Evolutionary conservation across 768 basidiomycete genomes (phyloP).

Genomic region (Panellus pusillus): DNA sequence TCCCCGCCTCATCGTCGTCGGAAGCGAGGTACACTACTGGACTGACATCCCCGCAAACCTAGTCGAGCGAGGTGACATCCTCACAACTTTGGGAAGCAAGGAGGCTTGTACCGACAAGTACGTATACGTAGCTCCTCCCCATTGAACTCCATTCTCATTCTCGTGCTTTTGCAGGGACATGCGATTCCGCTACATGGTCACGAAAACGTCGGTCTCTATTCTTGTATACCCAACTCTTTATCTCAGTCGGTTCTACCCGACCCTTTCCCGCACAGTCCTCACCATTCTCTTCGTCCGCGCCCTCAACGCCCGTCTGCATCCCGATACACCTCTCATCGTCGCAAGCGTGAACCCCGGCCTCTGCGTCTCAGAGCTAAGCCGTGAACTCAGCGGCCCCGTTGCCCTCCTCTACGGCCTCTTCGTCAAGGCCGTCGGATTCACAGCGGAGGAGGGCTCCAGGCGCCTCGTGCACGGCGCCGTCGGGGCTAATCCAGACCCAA

Average conservation of each 20-base stretch:
- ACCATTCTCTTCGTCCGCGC: slow-evolving; percentile 21
- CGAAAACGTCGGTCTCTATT: slow-evolving; percentile 12
- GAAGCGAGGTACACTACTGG: slow-evolving; percentile 27
- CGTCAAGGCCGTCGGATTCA: slow-evolving; percentile 13
- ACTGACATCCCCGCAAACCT: neutral
- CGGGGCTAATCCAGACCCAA: neutral
- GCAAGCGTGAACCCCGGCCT: slow-evolving; percentile 23
- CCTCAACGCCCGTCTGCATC: slow-evolving; percentile 6
- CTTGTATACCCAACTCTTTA: too few relatives aligned
- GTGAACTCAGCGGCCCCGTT: neutral
- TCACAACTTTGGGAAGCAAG: slow-evolving; percentile 19
- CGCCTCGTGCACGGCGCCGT: slow-evolving; percentile 20
- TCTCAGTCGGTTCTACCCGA: too few relatives aligned
- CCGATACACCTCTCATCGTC: slow-evolving; percentile 13
- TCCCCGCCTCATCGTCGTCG: slow-evolving; percentile 24
- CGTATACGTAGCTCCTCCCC: neutral
- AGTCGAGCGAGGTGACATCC: neutral
- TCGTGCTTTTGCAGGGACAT: neutral
- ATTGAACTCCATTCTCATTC: neutral
- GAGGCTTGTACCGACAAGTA: slow-evolving; percentile 18
- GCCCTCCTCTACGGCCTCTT: neutral
- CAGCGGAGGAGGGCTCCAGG: slow-evolving; percentile 25
- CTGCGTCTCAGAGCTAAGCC: slow-evolving; percentile 20
- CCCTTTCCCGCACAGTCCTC: slow-evolving; percentile 21
- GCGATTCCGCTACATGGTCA: neutral